Evolutionary conservation across 177 flowering plant genomes (phyloP), one percentile per base, ranked within the genome.

Genomic region (Tripterygium wilfordii): DNA sequence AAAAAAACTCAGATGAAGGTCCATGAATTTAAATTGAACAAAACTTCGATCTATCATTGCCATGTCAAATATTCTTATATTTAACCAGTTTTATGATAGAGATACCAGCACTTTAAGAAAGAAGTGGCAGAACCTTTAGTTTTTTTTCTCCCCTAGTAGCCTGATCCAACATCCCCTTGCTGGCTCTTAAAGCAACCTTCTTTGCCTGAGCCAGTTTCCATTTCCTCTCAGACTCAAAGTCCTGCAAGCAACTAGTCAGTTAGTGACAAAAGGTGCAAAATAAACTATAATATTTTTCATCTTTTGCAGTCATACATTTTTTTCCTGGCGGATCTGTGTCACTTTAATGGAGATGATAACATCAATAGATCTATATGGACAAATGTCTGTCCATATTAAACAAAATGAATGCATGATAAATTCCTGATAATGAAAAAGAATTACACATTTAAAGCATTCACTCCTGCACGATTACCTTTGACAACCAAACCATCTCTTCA

Each of bases 401-500:
- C n/a, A n/a, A n/a, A n/a, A n/a, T n/a, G n/a, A n/a, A n/a, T n/a
- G n/a, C n/a, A n/a, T n/a, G n/a, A n/a, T n/a, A n/a, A n/a, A n/a
- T n/a, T n/a, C n/a, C n/a, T 19, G 17, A 24, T 5, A 12, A 35
- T 27, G 22, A 14, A 45, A 26, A 36, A 49, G 1, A 10, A 5
- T n/a, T 13, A 24, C 1, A 35, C 3, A 22, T 32, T 8, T 21
- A 12, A 20, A 29, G 49, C 32, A 47, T 23, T 31, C 43, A 39
- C 14, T 32, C 16, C 1, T 53, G n/a, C n/a, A n/a, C 27, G 1
- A 38, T 36, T 62, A 90, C 97, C 97, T 94, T 94, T 46, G 99
- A 90, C 61, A 94, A 63, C 99, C 99, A 94, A 56, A 76, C 67
- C 99, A 94, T 94, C 70, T 94, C 99, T 58, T 87, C 99, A 36